phyloP scores from a whole-genome alignment of 2,329 filamentous ascomycete genomes.

The Sarocladium strictum region DNA sequence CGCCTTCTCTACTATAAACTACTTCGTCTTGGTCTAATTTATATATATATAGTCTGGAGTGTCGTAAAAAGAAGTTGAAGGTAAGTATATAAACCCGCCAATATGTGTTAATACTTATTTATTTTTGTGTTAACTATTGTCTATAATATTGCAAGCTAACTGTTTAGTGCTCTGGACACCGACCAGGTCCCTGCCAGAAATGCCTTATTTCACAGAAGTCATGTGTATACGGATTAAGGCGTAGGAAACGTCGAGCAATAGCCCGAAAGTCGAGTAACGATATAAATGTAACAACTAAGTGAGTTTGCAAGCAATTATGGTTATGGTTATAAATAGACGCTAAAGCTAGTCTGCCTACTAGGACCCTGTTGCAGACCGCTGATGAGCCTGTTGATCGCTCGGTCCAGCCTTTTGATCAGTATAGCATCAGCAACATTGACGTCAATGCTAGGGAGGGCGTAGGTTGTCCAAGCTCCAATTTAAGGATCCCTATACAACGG shows the following conservation, averaged over 20 bases:
- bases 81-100: neutral
- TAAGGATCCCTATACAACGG: too few relatives aligned
- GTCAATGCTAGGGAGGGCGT: too few relatives aligned
- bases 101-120: neutral
- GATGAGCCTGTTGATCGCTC: too few relatives aligned
- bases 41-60: neutral
- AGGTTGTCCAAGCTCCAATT: too few relatives aligned
- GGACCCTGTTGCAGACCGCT: too few relatives aligned
- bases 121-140: too few relatives aligned
- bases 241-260: neutral
- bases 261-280: neutral
- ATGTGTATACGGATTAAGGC: neutral
- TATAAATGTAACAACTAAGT: neutral
- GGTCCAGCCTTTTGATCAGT: too few relatives aligned
- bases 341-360: too few relatives aligned
- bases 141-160: too few relatives aligned
- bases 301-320: too few relatives aligned
- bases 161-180: neutral
- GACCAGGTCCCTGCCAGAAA: neutral
- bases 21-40: neutral
- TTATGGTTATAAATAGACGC: too few relatives aligned
- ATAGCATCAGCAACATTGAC: too few relatives aligned
- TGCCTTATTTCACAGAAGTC: neutral
- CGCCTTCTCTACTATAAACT: neutral
- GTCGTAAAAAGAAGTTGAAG: neutral